These are phyloP conservation scores for Vigna radiata DNA, from an alignment of 306 rosid species.

Conservation along the genomic window DNA sequence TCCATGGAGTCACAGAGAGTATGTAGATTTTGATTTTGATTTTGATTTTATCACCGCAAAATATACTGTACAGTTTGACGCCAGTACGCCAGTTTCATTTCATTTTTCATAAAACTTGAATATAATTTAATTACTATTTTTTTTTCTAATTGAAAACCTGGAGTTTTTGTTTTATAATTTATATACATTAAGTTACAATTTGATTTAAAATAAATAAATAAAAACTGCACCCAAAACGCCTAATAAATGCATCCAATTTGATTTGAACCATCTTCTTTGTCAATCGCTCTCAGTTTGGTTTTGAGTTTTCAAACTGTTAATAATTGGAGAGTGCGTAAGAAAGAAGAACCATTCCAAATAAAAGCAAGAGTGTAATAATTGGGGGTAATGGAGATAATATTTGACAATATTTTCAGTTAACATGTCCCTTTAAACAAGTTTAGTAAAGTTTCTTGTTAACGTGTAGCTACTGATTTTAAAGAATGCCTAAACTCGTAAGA, in stretches of 20 bases:
- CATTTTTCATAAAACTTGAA: background rate
- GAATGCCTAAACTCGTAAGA: background rate
- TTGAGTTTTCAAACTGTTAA: background rate
- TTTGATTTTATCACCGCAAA: background rate
- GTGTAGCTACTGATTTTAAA: background rate
- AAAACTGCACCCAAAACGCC: too few relatives aligned
- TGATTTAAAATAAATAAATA: too few relatives aligned
- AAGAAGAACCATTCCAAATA: background rate
- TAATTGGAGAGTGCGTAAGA: background rate
- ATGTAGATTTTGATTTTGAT: background rate
- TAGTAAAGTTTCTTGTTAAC: background rate
- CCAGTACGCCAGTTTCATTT: background rate
- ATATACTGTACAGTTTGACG: background rate
- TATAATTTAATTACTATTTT: too few relatives aligned
- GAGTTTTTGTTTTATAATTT: too few relatives aligned
- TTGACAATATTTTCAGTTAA: background rate
- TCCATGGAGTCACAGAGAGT: constrained; percentile 2
- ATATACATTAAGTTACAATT: too few relatives aligned
- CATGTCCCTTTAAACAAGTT: background rate
- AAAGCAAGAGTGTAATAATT: background rate
- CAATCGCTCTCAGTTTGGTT: background rate
- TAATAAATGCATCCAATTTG: too few relatives aligned
- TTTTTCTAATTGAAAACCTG: too few relatives aligned
- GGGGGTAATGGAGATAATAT: background rate
- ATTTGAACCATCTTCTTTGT: background rate